Evolutionary conservation across 1,139 yeast genomes (phyloP), one percentile per base, ranked within the genome.

Genomic region (Kodamaea fungicola): DNA sequence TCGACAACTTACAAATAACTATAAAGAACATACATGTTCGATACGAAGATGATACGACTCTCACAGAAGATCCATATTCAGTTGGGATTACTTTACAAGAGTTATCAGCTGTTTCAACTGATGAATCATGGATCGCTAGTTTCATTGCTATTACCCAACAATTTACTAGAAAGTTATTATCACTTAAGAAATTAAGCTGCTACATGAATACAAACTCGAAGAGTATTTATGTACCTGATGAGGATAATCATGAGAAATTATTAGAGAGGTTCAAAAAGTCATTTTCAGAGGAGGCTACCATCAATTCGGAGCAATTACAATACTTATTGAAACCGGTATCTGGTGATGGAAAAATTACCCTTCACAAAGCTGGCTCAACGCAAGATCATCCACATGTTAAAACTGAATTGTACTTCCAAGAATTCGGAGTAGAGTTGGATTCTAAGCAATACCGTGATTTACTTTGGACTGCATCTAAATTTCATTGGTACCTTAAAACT

Each of bases 1-100:
- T 92, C 28, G 98, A 94, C 59, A 94, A 94, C 52, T 65, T 94
- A 39, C 99, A 94, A 57, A 76, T 94, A n/a, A 87, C 95, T 1
- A 87, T 94, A 44, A 85, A 83, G 52, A 88, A 88, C 53, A 92
- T 94, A 42, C 98, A 94, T 59, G 61, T 94, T 12, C 74, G 98
- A 41, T 92, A 90, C 54, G 98, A 94, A 55, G 98, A 94, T 61
- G 75, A 71, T 34, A 71, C 77, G 8, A 71, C 76, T 6, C 77
- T 83, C 49, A 77, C 88, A 0, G 83, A 79, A 44, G 57, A 64
- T 29, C 96, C 97, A 2, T 87, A 87, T 49, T 74, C 97, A 0
- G 63, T 90, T 25, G 99, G 99, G 7, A 50, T 88, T 13, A 83
- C 95, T 0, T 71, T 94, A 39, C 76, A 78, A 34, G 97, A 94